Percentiles rank a stretch among this genome's conserved stretches.
phyloP scores from a whole-genome alignment of 371 early-diverging fungal species.

The Mortierella sp. region DNA sequence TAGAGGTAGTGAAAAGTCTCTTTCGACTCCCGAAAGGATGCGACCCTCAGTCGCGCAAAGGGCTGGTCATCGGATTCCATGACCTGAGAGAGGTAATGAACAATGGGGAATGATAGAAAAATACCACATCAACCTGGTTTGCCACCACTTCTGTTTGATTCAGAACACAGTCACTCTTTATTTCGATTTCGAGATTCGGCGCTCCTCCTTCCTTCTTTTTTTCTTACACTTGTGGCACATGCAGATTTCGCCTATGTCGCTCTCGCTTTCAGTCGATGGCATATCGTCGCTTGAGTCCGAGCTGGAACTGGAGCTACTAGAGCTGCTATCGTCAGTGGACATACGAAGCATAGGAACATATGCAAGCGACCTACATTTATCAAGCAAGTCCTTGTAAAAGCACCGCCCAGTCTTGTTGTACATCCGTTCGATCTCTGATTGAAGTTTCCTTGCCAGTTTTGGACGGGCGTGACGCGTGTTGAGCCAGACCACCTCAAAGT shows the following conservation, averaged over 20 bases:
- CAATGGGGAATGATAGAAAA: background rate
- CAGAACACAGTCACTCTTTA: background rate
- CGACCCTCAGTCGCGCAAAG: background rate
- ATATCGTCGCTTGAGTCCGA: conserved; percentile 48
- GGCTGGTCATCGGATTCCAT: background rate
- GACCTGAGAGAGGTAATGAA: background rate
- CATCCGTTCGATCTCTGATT: conserved; percentile 60
- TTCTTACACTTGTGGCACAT: conserved; percentile 74
- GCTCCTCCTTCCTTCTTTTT: conserved; percentile 59
- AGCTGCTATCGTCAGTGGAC: conserved; percentile 63
- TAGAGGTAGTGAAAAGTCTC: background rate
- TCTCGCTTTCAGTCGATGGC: conserved; percentile 69
- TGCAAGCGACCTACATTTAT: conserved; percentile 61
- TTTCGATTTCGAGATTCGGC: conserved; percentile 17
- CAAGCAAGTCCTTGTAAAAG: conserved; percentile 60
- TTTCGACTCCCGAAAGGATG: background rate
- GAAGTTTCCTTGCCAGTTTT: conserved; percentile 71
- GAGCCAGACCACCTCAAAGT: conserved; percentile 82
- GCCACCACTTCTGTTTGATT: background rate
- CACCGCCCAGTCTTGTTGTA: conserved; percentile 53
- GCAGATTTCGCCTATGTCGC: conserved; percentile 71
- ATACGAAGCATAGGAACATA: conserved; percentile 72
- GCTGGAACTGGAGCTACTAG: conserved; percentile 46
- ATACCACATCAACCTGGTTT: background rate
- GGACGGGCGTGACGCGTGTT: conserved; percentile 80